A percentile compares a stretch with the other conserved stretches of the same genome.
Conservation (phyloP, 768 basidiomycete genomes). For the Ramaria sp. region DNA sequence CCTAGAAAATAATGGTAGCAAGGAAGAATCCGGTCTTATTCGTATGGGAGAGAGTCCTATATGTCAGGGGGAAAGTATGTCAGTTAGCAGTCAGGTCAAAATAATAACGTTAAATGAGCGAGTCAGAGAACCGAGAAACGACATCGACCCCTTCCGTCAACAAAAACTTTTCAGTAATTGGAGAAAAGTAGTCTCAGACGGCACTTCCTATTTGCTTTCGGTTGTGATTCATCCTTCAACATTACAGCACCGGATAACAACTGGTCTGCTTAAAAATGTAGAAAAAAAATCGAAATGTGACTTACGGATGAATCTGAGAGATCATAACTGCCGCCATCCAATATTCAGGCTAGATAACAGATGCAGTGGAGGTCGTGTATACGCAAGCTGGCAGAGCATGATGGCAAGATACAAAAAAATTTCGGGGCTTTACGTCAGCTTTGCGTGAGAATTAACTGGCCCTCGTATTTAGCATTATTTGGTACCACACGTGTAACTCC, state of each 20-base stretch:
- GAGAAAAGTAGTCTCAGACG: slow-evolving; percentile 10
- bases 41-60: too few species aligned
- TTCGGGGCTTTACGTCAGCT: background rate
- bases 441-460: background rate
- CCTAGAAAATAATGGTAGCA: too few species aligned
- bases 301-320: too few species aligned
- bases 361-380: background rate
- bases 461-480: slow-evolving; percentile 7
- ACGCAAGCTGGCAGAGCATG: background rate
- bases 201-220: slow-evolving; percentile 11
- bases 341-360: background rate
- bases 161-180: slow-evolving; percentile 1
- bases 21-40: too few species aligned
- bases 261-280: too few species aligned
- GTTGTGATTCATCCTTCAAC: slow-evolving; percentile 6
- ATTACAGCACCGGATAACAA: background rate
- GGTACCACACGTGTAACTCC: slow-evolving; percentile 11
- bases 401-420: background rate
- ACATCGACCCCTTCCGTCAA: slow-evolving; percentile 8
- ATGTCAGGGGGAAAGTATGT: too few species aligned
- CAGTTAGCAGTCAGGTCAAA: too few species aligned
- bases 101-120: too few species aligned
- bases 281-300: too few species aligned
- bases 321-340: background rate
- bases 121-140: slow-evolving; percentile 10